Base-by-base conservation (phyloP, 1,139 yeast genomes). In the Taphrina communis region DNA sequence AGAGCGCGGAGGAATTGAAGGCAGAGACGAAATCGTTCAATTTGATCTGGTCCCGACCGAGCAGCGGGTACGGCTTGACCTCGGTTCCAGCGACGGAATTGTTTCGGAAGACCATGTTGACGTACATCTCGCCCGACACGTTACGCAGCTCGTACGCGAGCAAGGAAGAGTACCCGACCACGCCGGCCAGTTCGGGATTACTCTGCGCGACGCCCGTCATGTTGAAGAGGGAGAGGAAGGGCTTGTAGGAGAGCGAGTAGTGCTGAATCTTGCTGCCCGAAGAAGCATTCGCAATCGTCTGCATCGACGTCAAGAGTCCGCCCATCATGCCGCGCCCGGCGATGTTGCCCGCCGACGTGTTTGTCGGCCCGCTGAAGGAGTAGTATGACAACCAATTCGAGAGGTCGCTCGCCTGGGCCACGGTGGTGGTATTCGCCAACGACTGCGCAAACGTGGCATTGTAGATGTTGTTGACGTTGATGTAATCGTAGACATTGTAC, bases 261-360 rank as follows among this genome's bases (percentile, higher is more conserved):
- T 65, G 68, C 63, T 57, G 48, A 17, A 65, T 65, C 63, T 65
- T 65, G 56, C 35, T 48, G 12, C 31, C 62, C 35, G 63, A 39
- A 5, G 61, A 35, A 0, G 67, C 48, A 2, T 65, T 57, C 36
- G 63, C 65, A 17, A 65, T 65, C 14, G 60, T 59, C 44, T 50
- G 48, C 68, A 65, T 65, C 44, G 68, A 46, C 21, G 60, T 51
- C 9, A 65, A 48, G 31, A 65, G n/a, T 14, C 36, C 50, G 12
- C 63, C 56, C 68, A 65, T 65, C 63, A 65, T 48, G 0, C 63
- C 63, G 11, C 68, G 63, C 1, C 68, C 68, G 14, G 68, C 68
- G 9, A 65, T 41, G 14, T 65, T 65, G 21, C 68, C 68, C 6
- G 60, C 60, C 12, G 63, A 48, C 3, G 48, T 38, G 36, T 48